Conservation (phyloP, 2,329 filamentous ascomycete species). For the Cladosporium sp. region DNA sequence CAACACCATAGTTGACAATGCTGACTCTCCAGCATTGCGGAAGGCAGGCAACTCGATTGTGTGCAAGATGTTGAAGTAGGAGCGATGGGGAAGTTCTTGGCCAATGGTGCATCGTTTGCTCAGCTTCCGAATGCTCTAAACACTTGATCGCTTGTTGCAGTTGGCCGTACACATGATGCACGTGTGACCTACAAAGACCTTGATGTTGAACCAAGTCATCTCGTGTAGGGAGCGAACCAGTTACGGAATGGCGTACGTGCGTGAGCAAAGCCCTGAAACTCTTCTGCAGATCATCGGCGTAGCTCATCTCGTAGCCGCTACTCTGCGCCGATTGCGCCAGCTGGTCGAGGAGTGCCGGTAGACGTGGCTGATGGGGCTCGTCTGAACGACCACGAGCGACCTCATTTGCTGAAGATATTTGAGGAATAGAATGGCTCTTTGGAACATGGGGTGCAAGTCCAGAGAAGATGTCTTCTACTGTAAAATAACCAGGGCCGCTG, state of each 20-base stretch:
- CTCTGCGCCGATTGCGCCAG: background rate
- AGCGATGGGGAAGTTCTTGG: conserved; percentile 42
- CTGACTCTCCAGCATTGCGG: conserved; percentile 35
- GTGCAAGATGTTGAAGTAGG: conserved; percentile 48
- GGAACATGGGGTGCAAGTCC: background rate
- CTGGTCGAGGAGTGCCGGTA: background rate
- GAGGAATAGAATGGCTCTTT: background rate
- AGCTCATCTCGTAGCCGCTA: conserved; percentile 8
- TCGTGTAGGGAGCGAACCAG: too few relatives aligned
- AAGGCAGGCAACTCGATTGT: conserved; percentile 29
- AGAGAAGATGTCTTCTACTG: conserved; percentile 12
- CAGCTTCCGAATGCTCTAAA: background rate
- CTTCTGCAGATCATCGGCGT: background rate
- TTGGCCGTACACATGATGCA: background rate
- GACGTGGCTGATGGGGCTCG: background rate
- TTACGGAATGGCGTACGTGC: too few relatives aligned
- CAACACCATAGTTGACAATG: conserved; percentile 43
- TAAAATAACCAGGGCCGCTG: background rate
- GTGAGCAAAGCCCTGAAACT: background rate
- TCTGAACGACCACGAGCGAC: too few relatives aligned
- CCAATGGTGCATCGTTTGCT: conserved; percentile 37
- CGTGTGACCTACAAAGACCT: background rate
- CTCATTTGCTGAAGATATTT: too few relatives aligned
- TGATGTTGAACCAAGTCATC: background rate
- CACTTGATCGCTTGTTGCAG: background rate